Evolutionary conservation across 208 protist species (phyloP), one percentile per base, ranked within the genome.

Genomic region (Angomonas deanei): DNA sequence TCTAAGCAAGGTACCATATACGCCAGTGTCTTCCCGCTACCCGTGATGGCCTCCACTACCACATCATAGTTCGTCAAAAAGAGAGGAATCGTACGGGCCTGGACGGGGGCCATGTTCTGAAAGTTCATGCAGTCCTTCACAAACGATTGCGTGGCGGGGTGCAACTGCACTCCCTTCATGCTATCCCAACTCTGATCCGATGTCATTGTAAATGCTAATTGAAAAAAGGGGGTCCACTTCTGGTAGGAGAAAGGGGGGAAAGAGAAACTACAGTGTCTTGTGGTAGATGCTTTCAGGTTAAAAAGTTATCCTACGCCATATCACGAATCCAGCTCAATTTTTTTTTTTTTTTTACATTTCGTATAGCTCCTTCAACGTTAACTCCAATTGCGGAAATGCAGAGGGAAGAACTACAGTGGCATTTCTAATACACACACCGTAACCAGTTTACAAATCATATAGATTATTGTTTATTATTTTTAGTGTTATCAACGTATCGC

Each of bases 11-110:
- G 95, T 6, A 97, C 67, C 23, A 97, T 61, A 68, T 96, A 98
- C 8, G 95, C 89, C n/a, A 98, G 73, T 17, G 93, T 98, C 73
- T 98, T 98, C 21, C 95, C 95, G 50, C 87, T 96, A 19, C 95
- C 95, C 2, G 95, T 98, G 47, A 95, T 80, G 52, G 95, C 95
- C 80, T 97, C 84, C 8, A 97, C 94, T 3, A 97, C 88, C 23
- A 96, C 91, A 66, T 97, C 92, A 66, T 97, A 93, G 70, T 91
- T 87, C 13, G 76, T 78, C 28, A 97, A 72, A 19, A 98, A 74
- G 3, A 96, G 79, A 0, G 94, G 93, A 23, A 98, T 89, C 24
- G 86, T 90, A 56, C 84, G 82, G 15, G 92, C 94, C 82, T 97
- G 94, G 23, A 97, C 92, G 15, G 94, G 92, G 3, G 94, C 88